Base-by-base conservation (phyloP, 73 alveolate species). In the Paramecium primaurelia region DNA sequence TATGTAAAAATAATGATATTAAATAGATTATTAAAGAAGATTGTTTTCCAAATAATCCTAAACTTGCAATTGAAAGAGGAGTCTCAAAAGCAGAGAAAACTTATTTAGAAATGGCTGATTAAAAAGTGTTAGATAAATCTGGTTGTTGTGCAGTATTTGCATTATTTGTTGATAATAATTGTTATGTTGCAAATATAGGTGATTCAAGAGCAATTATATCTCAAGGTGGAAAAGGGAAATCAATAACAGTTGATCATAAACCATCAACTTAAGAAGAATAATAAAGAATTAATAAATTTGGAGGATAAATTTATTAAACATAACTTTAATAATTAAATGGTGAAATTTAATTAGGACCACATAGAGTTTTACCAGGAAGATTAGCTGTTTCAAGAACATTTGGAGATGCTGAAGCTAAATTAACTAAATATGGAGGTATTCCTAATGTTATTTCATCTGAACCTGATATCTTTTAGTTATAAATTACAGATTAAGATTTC, bases 361-460 rank as follows among this genome's bases (percentile, higher is more conserved):
- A 92, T 42, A 92, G 99, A 86, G 99, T 97, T 4, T 86, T 96
- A 8, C 99, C 99, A 25, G 99, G 99, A 12, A 93, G 97, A 93
- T 92, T 97, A 58, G 94, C 98, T 25, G 99, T 93, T 4, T 88
- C 95, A 22, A 92, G 99, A 77, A 96, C 99, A 30, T 94, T 97
- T 77, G 99, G 99, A 18, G 99, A 97, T 93, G 92, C 96, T 9
- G 99, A 95, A 64, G 99, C 99, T 2, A 97, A 97, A 88, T 93
- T 93, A 51, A 94, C 97, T 18, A 88, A 93, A 60, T 95, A 60
- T 90, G 99, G 99, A 51, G 99, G 99, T 1, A 97, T 95, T 95
- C 98, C 98, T 4, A 95, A 97, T 92, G 99, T 97, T 22, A 92
- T 95, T 59, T 93, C 96, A 12, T 92, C 97, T 0, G 92, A 86